A percentile compares a stretch with the other conserved stretches of the same genome.
phyloP scores from a whole-genome alignment of 2,329 filamentous ascomycete genomes.

The Colletotrichum sublineola region DNA sequence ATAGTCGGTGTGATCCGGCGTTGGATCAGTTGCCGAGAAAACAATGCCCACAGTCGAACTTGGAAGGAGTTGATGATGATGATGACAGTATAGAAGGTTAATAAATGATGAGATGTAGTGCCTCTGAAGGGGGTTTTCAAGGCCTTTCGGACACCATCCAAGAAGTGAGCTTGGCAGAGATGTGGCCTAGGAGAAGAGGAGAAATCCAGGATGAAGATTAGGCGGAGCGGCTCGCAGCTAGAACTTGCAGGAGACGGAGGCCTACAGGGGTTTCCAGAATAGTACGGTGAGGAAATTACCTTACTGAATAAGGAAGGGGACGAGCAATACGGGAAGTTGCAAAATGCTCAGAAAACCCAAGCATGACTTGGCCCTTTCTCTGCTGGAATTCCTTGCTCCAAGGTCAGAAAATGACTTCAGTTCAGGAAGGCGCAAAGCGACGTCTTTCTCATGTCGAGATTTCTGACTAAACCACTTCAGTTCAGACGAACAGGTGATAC shows the following conservation, averaged over 20 bases:
- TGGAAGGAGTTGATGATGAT: neutral
- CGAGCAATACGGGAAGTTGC: neutral
- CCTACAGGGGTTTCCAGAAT: slow-evolving; percentile 1
- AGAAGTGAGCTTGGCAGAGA: slow-evolving; percentile 9
- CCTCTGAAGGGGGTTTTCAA: neutral
- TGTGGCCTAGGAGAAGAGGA: slow-evolving; percentile 1
- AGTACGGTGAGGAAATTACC: neutral
- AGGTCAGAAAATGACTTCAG: neutral
- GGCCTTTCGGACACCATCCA: slow-evolving; percentile 14
- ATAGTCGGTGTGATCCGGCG: neutral
- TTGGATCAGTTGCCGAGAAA: neutral
- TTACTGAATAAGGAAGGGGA: slow-evolving; percentile 5
- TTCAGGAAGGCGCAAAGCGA: neutral
- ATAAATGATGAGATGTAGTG: slow-evolving; percentile 1
- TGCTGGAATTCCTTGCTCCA: neutral
- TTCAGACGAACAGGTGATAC: neutral
- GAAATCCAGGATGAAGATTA: neutral
- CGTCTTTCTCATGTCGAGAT: neutral
- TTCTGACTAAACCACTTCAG: neutral
- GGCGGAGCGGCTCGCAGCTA: neutral
- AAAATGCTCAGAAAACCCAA: neutral
- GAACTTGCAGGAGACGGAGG: neutral
- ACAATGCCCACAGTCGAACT: neutral
- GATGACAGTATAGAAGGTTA: neutral
- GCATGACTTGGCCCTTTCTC: neutral